Evolutionary conservation across 345 rosid genomes (phyloP), one percentile per base, ranked within the genome.

Genomic region (Rhodomyrtus tomentosa): DNA sequence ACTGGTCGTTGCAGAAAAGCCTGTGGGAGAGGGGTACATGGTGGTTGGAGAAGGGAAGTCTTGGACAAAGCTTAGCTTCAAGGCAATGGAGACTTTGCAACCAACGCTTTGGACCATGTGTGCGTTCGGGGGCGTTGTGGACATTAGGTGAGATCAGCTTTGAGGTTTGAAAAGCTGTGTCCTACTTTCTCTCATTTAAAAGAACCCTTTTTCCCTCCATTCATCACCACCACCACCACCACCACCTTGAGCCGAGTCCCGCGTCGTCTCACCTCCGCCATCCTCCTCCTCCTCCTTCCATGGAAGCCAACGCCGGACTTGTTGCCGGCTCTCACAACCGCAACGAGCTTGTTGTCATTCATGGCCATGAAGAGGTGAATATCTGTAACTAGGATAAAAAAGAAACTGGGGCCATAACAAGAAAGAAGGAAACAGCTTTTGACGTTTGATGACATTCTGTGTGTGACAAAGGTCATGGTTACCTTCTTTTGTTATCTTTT

Each of bases 281-380:
- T 25, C 72, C 62, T 72, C 83, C 85, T 10, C 49, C 76, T 12
- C 22, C 81, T 11, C 62, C 72, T 83, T 83, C 86, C 49, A 95
- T 97, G 99, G 99, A 97, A 90, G 99, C 99, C n/a, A 94, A 96
- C 40, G 99, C 98, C 55, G 99, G 98, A 79, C 98, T 97, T 20
- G 98, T 97, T 6, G 99, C 98, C 45, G 99, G 99, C 59, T 97
- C 99, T 38, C 99, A 97, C 92, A 97, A 95, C 88, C 98, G 98
- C 87, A 97, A 97, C 22, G 99, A 97, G 89, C 99, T 97, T 49
- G 98, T 97, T 6, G 99, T 95, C 88, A 97, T 97, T 85, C 99
- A 97, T 40, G 94, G 94, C 89, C 99, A 97, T 72, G 99, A 97
- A 88, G 98, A 97, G 98, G 99, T 95, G 85, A 49, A 20, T 5